These are phyloP conservation scores for Glaciozyma martinii DNA, from an alignment of 768 basidiomycete genomes.

Conservation along the genomic window DNA sequence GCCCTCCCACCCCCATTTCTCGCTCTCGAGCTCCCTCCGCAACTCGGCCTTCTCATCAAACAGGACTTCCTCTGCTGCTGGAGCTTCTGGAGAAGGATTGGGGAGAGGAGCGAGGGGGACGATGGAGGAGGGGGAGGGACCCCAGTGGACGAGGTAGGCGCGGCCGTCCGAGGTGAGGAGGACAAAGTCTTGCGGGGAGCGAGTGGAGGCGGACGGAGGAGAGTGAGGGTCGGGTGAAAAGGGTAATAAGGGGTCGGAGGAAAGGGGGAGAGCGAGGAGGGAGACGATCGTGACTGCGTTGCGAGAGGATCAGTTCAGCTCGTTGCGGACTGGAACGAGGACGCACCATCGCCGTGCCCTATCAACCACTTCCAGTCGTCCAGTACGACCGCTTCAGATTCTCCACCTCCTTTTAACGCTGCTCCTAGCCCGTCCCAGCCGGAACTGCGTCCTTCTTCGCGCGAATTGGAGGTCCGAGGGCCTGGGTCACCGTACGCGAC, in stretches of 20 bases:
- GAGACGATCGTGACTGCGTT: background rate
- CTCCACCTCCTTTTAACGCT: background rate
- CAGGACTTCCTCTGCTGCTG: background rate
- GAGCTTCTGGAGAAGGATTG: background rate
- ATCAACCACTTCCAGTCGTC: slow-evolving; percentile 28
- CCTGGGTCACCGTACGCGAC: too few species aligned
- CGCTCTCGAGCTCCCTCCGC: background rate
- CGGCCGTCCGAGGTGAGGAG: slow-evolving; percentile 33
- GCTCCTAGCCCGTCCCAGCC: slow-evolving; percentile 11
- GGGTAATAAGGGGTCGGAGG: background rate
- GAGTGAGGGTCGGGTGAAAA: background rate
- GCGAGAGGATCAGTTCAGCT: background rate
- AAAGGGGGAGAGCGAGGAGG: slow-evolving; percentile 9
- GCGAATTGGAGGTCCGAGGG: background rate
- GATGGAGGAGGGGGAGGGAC: background rate
- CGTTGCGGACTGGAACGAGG: background rate
- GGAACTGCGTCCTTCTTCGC: background rate
- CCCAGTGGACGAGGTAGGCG: slow-evolving; percentile 31
- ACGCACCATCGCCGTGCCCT: slow-evolving; percentile 12
- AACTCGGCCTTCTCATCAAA: slow-evolving; percentile 1
- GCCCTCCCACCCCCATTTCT: slow-evolving; percentile 14
- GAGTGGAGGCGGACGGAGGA: background rate
- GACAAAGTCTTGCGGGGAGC: slow-evolving; percentile 5
- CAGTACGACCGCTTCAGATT: slow-evolving; percentile 13
- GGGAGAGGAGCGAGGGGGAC: background rate